A percentile compares a stretch with the other conserved stretches of the same genome.
These are phyloP conservation scores for Coniella vitis DNA, from an alignment of 2,329 filamentous ascomycete species.

Conservation along the genomic window DNA sequence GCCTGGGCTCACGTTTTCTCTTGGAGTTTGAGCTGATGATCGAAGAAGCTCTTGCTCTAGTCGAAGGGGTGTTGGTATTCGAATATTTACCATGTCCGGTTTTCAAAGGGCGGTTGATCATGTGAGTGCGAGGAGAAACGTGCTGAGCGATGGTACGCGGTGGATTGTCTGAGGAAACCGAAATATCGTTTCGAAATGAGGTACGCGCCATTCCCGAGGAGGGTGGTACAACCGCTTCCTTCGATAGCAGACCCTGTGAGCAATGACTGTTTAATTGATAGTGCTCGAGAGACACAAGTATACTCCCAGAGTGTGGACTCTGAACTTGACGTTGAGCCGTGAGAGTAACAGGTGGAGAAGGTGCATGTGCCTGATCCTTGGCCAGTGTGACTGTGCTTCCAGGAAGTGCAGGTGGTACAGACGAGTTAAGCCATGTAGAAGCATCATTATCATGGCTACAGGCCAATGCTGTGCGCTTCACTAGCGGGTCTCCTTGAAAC, in stretches of 20 bases:
- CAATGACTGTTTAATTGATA: not conserved
- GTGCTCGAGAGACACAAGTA: not conserved
- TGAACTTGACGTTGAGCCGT: too few species aligned
- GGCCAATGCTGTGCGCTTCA: too few species aligned
- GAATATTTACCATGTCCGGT: not conserved
- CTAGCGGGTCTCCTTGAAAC: too few species aligned
- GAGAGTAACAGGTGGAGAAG: not conserved
- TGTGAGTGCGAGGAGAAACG: not conserved
- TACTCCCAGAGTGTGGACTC: not conserved
- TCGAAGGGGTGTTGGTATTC: not conserved
- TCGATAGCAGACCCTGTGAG: not conserved
- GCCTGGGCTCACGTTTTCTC: not conserved
- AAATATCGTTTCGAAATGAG: slow-evolving; percentile 11
- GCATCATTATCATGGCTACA: not conserved
- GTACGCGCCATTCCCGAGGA: not conserved
- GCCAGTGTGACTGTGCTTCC: not conserved
- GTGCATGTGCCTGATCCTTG: not conserved
- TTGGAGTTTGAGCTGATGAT: slow-evolving; percentile 9
- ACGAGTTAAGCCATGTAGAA: not conserved
- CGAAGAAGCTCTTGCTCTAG: slow-evolving; percentile 2
- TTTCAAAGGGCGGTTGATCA: not conserved
- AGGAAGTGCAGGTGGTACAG: not conserved
- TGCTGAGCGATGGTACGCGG: not conserved
- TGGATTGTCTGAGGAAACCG: slow-evolving; percentile 5
- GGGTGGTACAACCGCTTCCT: not conserved